Evolutionary conservation across 305 asterid genomes (phyloP).

Genomic region (Fraxinus baroniana): DNA sequence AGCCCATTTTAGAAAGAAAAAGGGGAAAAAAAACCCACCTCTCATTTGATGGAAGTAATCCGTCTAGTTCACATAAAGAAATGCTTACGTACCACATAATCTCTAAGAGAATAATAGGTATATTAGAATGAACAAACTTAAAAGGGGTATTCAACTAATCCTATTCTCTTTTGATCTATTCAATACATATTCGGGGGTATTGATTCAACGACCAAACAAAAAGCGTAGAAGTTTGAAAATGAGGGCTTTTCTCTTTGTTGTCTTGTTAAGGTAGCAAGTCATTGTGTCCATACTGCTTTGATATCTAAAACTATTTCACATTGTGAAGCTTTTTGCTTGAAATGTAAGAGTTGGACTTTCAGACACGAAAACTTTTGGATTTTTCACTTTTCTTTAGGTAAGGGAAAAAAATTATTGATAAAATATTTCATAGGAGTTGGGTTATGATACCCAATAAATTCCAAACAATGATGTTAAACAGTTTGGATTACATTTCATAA

Average conservation of each 20-base stretch:
- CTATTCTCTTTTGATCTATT: neutral
- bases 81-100: neutral
- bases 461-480: too few relatives aligned
- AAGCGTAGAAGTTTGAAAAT: neutral
- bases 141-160: neutral
- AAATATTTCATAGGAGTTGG: neutral
- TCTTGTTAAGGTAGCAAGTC: neutral
- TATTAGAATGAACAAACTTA: neutral
- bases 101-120: neutral
- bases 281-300: neutral
- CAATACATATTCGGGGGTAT: neutral
- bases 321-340: neutral
- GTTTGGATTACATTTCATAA: too few relatives aligned
- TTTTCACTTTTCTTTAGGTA: neutral
- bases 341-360: neutral
- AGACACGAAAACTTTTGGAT: neutral
- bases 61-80: neutral
- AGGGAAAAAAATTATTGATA: neutral
- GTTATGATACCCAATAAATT: too few relatives aligned
- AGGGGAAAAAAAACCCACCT: neutral
- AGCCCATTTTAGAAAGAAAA: neutral
- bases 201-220: neutral
- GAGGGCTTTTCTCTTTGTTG: neutral
- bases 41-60: neutral
- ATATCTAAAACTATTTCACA: neutral